Evolutionary conservation across 495 filamentous ascomycete species (phyloP).

Genomic region (Penicillium steckii): DNA sequence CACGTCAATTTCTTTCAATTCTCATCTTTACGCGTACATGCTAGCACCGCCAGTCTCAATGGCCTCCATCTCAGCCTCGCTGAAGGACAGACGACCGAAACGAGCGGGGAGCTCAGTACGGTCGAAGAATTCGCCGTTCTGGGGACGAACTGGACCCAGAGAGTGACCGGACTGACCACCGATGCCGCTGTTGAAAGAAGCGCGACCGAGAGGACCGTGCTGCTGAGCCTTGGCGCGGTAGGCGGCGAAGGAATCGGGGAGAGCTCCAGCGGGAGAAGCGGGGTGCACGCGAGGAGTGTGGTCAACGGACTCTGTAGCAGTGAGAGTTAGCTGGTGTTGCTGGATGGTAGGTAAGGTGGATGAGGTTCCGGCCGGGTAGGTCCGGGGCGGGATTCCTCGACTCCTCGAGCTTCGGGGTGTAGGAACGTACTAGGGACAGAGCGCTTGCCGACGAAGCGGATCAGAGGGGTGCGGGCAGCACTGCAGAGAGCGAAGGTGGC

Average conservation of each 20-base stretch:
- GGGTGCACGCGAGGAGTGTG: conserved; percentile 65
- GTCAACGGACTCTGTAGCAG: conserved; percentile 62
- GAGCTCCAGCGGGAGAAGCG: conserved; percentile 57
- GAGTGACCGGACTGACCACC: conserved; percentile 64
- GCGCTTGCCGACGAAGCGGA: conserved; percentile 90
- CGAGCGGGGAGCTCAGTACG: conserved; percentile 79
- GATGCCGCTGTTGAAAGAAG: conserved; percentile 51
- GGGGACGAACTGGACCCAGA: conserved; percentile 68
- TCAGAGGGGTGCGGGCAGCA: conserved; percentile 75
- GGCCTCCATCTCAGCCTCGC: conserved; percentile 85
- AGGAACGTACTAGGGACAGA: conserved; percentile 75
- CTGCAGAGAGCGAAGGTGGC: conserved; percentile 65
- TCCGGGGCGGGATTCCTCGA: background rate
- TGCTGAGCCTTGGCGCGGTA: conserved; percentile 93
- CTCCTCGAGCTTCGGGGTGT: no score
- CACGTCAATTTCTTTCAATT: background rate
- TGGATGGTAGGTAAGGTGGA: background rate
- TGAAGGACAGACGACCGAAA: conserved; percentile 73
- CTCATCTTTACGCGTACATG: conserved; percentile 48
- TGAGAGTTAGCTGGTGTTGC: conserved; percentile 12
- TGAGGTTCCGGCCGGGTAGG: background rate
- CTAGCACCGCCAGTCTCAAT: conserved; percentile 90
- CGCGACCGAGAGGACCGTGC: conserved; percentile 74
- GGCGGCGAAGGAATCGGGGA: conserved; percentile 77
- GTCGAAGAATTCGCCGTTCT: conserved; percentile 80